Evolutionary conservation across 2,329 filamentous ascomycete species (phyloP), one percentile per base, ranked within the genome.

Genomic region (Phialocephala subalpina): DNA sequence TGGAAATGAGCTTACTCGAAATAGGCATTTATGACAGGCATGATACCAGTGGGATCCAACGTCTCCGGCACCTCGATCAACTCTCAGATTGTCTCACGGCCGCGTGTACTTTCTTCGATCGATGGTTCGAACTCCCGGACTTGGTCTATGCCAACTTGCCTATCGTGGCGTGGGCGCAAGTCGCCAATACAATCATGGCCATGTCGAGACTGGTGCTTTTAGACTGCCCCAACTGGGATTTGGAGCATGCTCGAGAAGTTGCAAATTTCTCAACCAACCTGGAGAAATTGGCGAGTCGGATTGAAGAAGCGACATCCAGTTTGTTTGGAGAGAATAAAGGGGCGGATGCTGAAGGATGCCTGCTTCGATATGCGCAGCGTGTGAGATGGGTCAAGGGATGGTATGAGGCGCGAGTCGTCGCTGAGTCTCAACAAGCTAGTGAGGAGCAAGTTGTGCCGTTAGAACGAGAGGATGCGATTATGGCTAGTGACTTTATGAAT

Each of bases 221-320:
- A 4, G 55, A 38, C 2, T 7, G n/a, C 14, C n/a, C 27, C 8
- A n/a, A 53, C n/a, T 60, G 58, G 45, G 58, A 53, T 27, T 40
- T 52, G 11, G 45, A 33, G 20, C 45, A 60, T 40, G 58, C 58
- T 11, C 58, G 58, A 18, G 27, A 36, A 22, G 29, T 60, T 33
- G 42, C 22, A 20, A 42, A 60, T 38, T 57, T 57, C 16, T 18
- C 33, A 7, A n/a, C 3, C 1, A 57, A 11, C 11, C 33, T 57
- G 8, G 55, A 40, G 18, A 57, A 25, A 29, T 14, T 57, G 6
- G 55, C 55, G 18, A 14, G 11, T 22, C 16, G 35, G 11, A 16
- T 57, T 1, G 55, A 57, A 38, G 55, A 57, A 40, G 35, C 35
- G 16, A 36, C 33, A 7, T 1, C 3, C 3, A 57, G 3, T 14